A percentile compares a stretch with the other conserved stretches of the same genome.
Conservation (phyloP, 2,329 filamentous ascomycete species). For the Penicillium paneum region DNA sequence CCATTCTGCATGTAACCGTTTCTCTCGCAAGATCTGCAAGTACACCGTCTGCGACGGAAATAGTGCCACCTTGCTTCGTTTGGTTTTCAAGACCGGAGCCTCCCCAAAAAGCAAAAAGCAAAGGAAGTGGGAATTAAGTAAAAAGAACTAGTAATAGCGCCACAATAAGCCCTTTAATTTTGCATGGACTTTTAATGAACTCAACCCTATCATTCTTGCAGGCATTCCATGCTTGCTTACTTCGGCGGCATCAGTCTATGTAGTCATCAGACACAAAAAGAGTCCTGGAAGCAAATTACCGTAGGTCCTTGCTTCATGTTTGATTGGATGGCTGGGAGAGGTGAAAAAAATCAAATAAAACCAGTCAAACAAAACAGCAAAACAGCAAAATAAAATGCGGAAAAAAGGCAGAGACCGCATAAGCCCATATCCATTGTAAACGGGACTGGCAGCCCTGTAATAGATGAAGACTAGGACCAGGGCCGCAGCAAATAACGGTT, state of each 20-base stretch:
- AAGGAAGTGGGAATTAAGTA: not conserved
- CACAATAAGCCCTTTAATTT: conserved; percentile 2
- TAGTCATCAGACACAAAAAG: not conserved
- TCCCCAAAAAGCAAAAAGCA: not conserved
- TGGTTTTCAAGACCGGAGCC: conserved; percentile 7
- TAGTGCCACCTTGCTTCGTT: conserved; percentile 1
- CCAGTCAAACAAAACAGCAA: not conserved
- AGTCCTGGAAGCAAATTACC: not conserved
- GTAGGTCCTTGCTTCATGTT: not conserved
- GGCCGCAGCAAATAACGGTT: conserved; percentile 26
- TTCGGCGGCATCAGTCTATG: not conserved
- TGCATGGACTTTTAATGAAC: not conserved
- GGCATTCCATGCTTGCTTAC: not conserved
- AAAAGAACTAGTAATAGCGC: not conserved
- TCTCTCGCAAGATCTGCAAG: not conserved
- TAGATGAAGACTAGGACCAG: conserved; percentile 12
- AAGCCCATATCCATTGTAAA: conserved; percentile 5
- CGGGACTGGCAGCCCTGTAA: conserved; percentile 13
- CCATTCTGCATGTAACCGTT: conserved; percentile 12
- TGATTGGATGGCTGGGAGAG: not conserved
- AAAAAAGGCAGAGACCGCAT: not conserved
- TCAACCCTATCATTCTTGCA: not conserved
- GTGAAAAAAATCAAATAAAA: not conserved
- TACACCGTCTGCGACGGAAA: not conserved
- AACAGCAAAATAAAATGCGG: not conserved